Evolutionary conservation across 192 early-diverging fungal genomes (phyloP).

Genomic region (Coemansia sp.): DNA sequence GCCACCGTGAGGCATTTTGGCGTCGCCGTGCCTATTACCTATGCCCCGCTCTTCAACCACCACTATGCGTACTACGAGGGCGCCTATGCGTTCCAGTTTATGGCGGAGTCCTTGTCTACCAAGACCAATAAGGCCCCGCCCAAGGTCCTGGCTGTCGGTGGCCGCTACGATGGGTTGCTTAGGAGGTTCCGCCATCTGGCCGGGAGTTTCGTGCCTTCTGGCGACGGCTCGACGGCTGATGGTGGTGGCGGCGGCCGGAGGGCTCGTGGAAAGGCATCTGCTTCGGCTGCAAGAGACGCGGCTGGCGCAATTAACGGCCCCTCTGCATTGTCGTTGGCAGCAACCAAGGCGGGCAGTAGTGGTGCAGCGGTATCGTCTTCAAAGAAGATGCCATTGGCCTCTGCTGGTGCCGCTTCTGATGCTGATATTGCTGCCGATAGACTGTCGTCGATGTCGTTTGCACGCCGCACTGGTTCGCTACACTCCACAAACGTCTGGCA

Average conservation of each 20-base stretch:
- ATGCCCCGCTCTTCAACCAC: constrained; percentile 63
- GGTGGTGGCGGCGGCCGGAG: constrained; percentile 4
- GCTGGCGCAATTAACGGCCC: neutral
- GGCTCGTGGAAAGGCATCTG: constrained; percentile 13
- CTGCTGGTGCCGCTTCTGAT: neutral
- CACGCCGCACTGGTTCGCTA: constrained; percentile 29
- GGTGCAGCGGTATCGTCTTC: neutral
- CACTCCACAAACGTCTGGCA: constrained; percentile 47
- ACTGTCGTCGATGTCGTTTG: constrained; percentile 30
- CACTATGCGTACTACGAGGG: constrained; percentile 61
- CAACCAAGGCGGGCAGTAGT: neutral
- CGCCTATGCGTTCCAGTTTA: constrained; percentile 67
- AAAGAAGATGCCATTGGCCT: too few species aligned
- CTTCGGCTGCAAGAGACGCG: neutral
- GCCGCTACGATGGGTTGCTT: constrained; percentile 69
- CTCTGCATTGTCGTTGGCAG: neutral
- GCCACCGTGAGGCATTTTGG: constrained; percentile 42
- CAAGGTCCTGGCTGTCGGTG: constrained; percentile 70
- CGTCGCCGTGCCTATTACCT: constrained; percentile 48
- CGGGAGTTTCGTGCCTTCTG: constrained; percentile 12
- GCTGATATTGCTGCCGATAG: neutral
- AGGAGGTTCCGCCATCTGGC: constrained; percentile 57
- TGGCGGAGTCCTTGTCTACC: constrained; percentile 23
- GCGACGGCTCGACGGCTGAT: neutral
- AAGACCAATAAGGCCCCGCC: constrained; percentile 18